Base-by-base conservation (phyloP, 2,329 filamentous ascomycete genomes). In the Aspergillus transmontanensis region DNA sequence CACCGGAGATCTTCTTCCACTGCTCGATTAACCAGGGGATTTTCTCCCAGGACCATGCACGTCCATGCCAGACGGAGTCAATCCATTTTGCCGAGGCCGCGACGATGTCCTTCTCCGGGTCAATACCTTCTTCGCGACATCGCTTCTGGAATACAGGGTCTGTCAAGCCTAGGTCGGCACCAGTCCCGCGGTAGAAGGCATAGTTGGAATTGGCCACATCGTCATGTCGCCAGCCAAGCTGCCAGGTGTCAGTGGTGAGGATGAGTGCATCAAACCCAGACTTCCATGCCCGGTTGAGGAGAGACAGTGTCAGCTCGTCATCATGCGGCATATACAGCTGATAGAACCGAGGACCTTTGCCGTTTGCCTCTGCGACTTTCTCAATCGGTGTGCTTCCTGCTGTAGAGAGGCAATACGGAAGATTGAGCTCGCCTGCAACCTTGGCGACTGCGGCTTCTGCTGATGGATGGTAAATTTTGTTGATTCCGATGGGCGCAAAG, bases 261-360 rank as follows among this genome's bases (percentile, higher is more conserved):
- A 90, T 84, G 60, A 84, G 84, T 0, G 82, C 87, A 2, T 81
- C 80, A 72, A 85, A 89, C 0, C 87, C 87, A 6, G 75, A 78
- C 2, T 84, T 75, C 64, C 82, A 78, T 0, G 87, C 87, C 26
- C 87, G 78, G n/a, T 78, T 78, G 1, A 90, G 76, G 19, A 90
- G 76, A 0, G 82, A 86, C 3, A 86, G 59, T 0, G 86, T 86
- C 28, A 89, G 72, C 61, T 85, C 85, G 63, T 89, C 86, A 66
- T 89, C 86, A 60, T 88, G 86, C 2, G 85, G 85, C 83, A 86
- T 84, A 72, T 90, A 90, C 1, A 90, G 78, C 72, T 90, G 87
- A 75, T 84, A 90, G 72, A 87, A 89, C 0, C 87, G 78, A 1
- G 83, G 79, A 12, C 78, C 80, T 0, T 74, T 68, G 11, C 85